These are phyloP conservation scores for Anastatica hierochuntica DNA, from an alignment of 345 rosid genomes.

Conservation along the genomic window DNA sequence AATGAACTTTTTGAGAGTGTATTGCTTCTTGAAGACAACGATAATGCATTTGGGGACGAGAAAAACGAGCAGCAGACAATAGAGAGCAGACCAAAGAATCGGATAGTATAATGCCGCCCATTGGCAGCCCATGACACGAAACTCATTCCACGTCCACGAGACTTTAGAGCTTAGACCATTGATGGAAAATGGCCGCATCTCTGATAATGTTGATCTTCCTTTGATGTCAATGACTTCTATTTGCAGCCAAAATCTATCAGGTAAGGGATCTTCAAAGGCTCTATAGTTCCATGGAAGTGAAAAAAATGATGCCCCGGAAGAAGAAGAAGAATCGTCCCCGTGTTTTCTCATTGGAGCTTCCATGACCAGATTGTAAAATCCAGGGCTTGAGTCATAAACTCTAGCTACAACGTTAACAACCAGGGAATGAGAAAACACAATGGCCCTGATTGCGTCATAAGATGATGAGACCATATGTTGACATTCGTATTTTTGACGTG, in stretches of 20 bases:
- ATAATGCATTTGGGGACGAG: conserved; percentile 50
- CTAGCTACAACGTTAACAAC: conserved; percentile 58
- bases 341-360: conserved; percentile 62
- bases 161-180: conserved; percentile 50
- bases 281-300: conserved; percentile 77
- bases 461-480: conserved; percentile 61
- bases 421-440: conserved; percentile 66
- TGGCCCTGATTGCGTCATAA: conserved; percentile 71
- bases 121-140: conserved; percentile 76
- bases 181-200: conserved; percentile 69
- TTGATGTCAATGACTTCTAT: conserved; percentile 52
- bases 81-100: conserved; percentile 46
- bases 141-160: conserved; percentile 94
- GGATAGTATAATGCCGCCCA: conserved; percentile 73
- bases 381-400: conserved; percentile 61
- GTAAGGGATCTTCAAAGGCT: conserved; percentile 85
- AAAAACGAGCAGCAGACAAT: conserved; percentile 35
- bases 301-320: conserved; percentile 59
- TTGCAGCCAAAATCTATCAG: conserved; percentile 83
- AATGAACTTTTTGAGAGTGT: conserved; percentile 40
- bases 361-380: conserved; percentile 47
- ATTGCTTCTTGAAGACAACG: conserved; percentile 40
- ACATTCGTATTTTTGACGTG: conserved; percentile 48
- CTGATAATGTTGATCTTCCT: conserved; percentile 50
- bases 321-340: conserved; percentile 30